Percentiles rank a stretch among this genome's conserved stretches.
phyloP scores from a whole-genome alignment of 257 asterid genomes.

The Scutellaria baicalensis region DNA sequence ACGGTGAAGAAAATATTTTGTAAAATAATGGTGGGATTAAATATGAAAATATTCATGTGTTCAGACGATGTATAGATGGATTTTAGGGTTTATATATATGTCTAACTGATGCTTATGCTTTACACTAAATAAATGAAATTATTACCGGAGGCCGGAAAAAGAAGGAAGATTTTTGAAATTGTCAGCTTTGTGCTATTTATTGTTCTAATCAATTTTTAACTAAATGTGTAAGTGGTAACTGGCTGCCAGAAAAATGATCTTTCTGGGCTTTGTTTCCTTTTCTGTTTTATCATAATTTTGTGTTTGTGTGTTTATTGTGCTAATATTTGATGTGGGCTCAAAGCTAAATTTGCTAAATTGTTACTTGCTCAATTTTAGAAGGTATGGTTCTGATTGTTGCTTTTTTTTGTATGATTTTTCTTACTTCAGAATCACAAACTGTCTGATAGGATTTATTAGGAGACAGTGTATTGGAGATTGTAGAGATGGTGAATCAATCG shows the following conservation, averaged over 20 bases:
- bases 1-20: not conserved
- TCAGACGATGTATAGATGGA: not conserved
- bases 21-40: not conserved
- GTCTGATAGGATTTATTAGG: conserved; percentile 19
- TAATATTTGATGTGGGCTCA: not conserved
- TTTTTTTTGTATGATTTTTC: not conserved
- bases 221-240: not conserved
- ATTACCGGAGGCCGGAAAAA: not conserved
- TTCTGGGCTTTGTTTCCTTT: not conserved
- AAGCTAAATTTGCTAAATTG: not conserved
- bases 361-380: not conserved
- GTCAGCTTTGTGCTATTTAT: not conserved
- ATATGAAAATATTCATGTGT: not conserved
- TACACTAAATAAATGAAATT: not conserved
- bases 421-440: conserved; percentile 16
- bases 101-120: not conserved
- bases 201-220: not conserved
- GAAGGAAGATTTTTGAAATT: not conserved
- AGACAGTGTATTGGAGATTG: not conserved
- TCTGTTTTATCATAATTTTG: not conserved
- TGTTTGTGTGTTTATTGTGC: not conserved
- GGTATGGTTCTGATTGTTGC: conserved; percentile 9
- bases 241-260: not conserved
- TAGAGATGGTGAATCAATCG: conserved; percentile 67
- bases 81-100: not conserved